Base-by-base conservation (phyloP, 2,329 filamentous ascomycete species). In the Colletotrichum incanum region DNA sequence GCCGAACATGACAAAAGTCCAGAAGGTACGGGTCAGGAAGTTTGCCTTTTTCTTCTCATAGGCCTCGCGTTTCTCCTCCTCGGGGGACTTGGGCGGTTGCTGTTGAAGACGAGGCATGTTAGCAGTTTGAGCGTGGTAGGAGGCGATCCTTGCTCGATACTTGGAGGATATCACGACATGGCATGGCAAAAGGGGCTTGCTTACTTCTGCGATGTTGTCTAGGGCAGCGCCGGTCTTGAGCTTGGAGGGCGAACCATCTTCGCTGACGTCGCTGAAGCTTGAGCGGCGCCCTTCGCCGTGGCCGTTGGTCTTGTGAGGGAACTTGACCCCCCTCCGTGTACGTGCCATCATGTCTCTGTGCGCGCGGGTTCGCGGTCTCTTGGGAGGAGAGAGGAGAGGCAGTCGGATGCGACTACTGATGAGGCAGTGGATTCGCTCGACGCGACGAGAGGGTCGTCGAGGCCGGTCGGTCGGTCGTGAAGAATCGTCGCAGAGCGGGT, bases 41-140 rank as follows among this genome's bases (percentile, higher is more conserved):
- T 96, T 98, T 82, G 95, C 93, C 86, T 97, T 98, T 85, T 99
- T 99, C 90, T 98, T 98, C 81, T 98, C 95, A 82, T 97, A 98
- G 74, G 98, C 96, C 78, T 82, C 81, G 65, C 81, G 80, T 73
- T 84, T 81, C 73, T 86, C 82, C 56, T 84, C 82, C 47, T 72
- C 73, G 69, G 81, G 77, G 45, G 82, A 78, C 11, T 83, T 58
- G 37, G 37, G 77, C 14, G 82, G 79, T 76, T 86, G 87, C 86
- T 89, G 72, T 34, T 18, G 52, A 23, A 23, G 41, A 43, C 31
- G 50, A 18, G 45, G 28, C 16, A 16, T 23, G 66, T 72, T 55
- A 72, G 65, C 47, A 20, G 9, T 31, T 31, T 31, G 9, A 23
- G 28, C 63, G 2, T 28, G 39, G 9, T 39, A 14, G 43, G n/a